Evolutionary conservation across 2,329 filamentous ascomycete genomes (phyloP).

Genomic region (Myriosclerotinia scirpicola): DNA sequence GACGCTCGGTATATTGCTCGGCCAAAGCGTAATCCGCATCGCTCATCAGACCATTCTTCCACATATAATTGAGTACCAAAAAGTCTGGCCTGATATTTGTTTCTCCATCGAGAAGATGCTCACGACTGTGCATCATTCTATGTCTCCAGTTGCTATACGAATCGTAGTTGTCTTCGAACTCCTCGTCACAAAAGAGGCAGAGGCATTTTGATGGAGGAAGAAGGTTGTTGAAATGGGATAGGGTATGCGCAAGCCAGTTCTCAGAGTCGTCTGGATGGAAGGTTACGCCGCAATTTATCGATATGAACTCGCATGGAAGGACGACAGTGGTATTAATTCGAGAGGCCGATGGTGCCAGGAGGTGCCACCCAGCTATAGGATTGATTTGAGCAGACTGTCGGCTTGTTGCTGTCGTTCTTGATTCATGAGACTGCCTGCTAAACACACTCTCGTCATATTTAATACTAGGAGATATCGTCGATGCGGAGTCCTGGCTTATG

Average conservation of each 20-base stretch:
- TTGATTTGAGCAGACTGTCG: constrained; percentile 7
- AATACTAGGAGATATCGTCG: not conserved
- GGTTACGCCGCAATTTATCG: constrained; percentile 40
- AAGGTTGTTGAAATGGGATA: constrained; percentile 41
- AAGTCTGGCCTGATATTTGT: constrained; percentile 43
- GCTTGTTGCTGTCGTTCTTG: constrained; percentile 12
- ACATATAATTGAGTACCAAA: constrained; percentile 45
- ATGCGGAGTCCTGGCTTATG: not conserved
- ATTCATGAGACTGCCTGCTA: constrained; percentile 5
- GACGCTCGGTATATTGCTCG: constrained; percentile 30
- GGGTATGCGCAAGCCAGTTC: constrained; percentile 50
- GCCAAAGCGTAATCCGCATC: constrained; percentile 27
- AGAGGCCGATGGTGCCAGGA: constrained; percentile 9
- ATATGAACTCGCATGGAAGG: constrained; percentile 35
- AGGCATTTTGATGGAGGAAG: constrained; percentile 41
- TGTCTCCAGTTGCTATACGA: constrained; percentile 28
- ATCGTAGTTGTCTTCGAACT: constrained; percentile 25
- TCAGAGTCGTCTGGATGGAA: constrained; percentile 45
- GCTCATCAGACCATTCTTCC: constrained; percentile 37
- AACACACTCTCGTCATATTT: constrained; percentile 12
- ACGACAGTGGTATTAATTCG: constrained; percentile 24
- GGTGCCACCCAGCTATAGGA: not conserved
- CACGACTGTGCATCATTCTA: constrained; percentile 53
- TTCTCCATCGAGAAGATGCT: constrained; percentile 42
- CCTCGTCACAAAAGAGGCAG: constrained; percentile 54